These are phyloP conservation scores for Marchantia paleacea DNA, from an alignment of 225 moss, liverwort and hornwort species.

Conservation along the genomic window DNA sequence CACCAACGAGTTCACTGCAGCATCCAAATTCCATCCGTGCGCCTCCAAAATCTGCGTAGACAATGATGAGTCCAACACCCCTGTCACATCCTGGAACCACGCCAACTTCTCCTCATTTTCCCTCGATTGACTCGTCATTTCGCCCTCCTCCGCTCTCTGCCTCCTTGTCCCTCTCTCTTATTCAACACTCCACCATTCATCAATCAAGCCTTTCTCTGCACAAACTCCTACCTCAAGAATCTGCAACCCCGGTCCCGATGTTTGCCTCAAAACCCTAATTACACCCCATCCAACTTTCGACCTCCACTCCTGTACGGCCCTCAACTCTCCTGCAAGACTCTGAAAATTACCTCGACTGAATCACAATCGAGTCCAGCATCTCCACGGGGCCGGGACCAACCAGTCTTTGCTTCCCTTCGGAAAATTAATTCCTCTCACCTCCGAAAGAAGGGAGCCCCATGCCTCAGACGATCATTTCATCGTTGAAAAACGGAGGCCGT, in stretches of 20 bases:
- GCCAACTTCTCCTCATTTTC: conserved; percentile 77
- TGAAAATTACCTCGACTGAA: not conserved
- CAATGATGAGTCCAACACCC: conserved; percentile 61
- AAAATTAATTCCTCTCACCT: not conserved
- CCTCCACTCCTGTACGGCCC: not conserved
- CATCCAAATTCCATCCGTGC: conserved; percentile 89
- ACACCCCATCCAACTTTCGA: not conserved
- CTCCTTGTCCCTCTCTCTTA: not conserved
- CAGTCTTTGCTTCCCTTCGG: not conserved
- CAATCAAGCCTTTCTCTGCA: conserved; percentile 4
- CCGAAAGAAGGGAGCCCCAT: not conserved
- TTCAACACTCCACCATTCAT: conserved; percentile 27
- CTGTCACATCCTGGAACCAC: conserved; percentile 94
- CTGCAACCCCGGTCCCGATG: not conserved
- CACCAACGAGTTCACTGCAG: conserved; percentile 77
- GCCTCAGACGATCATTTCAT: not conserved
- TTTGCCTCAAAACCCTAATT: not conserved
- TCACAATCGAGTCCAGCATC: not conserved
- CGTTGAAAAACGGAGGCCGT: not conserved
- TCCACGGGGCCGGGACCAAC: not conserved
- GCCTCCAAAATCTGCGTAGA: conserved; percentile 87
- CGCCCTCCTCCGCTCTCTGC: not conserved
- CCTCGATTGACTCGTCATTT: conserved; percentile 40
- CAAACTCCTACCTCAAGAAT: not conserved
- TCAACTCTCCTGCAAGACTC: not conserved